A percentile compares a stretch with the other conserved stretches of the same genome.
Conservation (phyloP, 495 filamentous ascomycete species). For the Annulohypoxylon bovei region DNA sequence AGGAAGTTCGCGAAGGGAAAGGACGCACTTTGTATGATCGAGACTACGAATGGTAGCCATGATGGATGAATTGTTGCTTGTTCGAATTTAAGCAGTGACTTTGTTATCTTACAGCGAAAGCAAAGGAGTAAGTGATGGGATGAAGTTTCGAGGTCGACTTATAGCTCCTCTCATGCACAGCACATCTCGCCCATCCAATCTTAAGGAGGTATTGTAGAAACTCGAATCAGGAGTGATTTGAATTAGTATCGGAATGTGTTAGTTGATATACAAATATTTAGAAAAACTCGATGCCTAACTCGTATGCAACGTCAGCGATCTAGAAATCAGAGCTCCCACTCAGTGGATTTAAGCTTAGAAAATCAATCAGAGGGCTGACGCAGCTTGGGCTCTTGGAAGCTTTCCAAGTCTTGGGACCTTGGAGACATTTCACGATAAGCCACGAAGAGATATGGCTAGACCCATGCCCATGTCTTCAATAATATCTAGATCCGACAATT, state of each 20-base stretch:
- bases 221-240: background rate
- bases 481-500: background rate
- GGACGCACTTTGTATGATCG: conserved; percentile 57
- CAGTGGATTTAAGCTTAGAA: conserved; percentile 19
- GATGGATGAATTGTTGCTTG: conserved; percentile 30
- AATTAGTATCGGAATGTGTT: background rate
- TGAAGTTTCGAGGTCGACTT: conserved; percentile 28
- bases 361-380: conserved; percentile 32
- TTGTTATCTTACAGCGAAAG: conserved; percentile 4
- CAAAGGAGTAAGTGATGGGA: conserved; percentile 31
- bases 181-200: conserved; percentile 37
- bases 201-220: conserved; percentile 22
- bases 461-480: background rate
- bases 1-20: background rate
- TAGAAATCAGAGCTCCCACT: conserved; percentile 20
- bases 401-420: conserved; percentile 13
- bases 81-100: background rate
- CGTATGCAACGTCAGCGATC: conserved; percentile 16
- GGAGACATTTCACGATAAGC: conserved; percentile 20
- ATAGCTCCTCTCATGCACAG: conserved; percentile 34
- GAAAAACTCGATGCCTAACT: conserved; percentile 11
- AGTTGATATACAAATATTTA: conserved; percentile 1
- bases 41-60: conserved; percentile 60
- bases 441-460: conserved; percentile 5
- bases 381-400: conserved; percentile 34